Percentiles rank a stretch among this genome's conserved stretches.
Evolutionary conservation across 257 asterid species (phyloP).

Genomic region (Solanum tacnaense): DNA sequence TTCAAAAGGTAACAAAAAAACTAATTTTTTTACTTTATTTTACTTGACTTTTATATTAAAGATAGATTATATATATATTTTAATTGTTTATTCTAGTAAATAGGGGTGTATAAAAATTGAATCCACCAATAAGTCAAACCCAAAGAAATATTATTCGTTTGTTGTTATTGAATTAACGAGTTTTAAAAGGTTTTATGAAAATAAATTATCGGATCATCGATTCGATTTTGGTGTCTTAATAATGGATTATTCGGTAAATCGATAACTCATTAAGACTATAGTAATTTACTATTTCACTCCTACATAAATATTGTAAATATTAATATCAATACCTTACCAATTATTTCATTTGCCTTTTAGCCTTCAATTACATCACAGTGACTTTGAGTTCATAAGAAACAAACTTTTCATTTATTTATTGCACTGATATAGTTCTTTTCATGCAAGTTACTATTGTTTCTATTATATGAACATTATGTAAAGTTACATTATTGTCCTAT

Average conservation of each 20-base stretch:
- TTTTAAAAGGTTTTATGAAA: no score
- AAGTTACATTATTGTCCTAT: background rate
- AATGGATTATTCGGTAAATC: accelerated
- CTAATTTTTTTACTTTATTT: no score
- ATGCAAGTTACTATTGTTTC: background rate
- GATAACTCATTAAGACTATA: background rate
- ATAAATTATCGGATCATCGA: no score
- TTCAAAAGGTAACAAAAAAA: background rate
- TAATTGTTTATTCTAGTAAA: background rate
- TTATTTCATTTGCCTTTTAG: background rate
- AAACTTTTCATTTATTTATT: no score
- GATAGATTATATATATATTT: background rate
- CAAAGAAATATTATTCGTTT: no score
- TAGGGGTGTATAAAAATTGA: no score
- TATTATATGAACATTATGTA: background rate
- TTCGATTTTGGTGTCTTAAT: no score
- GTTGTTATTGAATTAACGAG: background rate
- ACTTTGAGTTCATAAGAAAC: no score
- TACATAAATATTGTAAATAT: background rate
- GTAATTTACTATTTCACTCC: background rate
- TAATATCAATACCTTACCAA: background rate
- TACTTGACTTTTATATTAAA: background rate
- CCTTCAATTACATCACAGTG: no score
- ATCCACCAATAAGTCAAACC: no score
- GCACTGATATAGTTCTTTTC: background rate